A percentile compares a stretch with the other conserved stretches of the same genome.
Conservation (phyloP, 2,329 filamentous ascomycete species). For the Claviceps monticola region DNA sequence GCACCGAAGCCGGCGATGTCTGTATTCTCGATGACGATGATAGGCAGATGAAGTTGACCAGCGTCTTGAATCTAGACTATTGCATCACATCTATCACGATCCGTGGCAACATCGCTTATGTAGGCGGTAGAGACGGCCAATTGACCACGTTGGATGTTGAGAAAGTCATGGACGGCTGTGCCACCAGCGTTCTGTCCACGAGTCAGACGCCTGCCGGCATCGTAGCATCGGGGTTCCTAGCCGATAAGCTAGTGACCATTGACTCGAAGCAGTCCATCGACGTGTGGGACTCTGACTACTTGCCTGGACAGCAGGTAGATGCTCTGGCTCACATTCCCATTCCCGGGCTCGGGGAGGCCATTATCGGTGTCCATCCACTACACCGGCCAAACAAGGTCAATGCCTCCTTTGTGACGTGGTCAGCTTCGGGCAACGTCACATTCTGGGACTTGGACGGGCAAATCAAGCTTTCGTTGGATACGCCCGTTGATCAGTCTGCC, state of each 20-base stretch:
- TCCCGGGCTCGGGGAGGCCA: conserved; percentile 47
- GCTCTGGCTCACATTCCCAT: conserved; percentile 38
- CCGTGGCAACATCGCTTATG: conserved; percentile 43
- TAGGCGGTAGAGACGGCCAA: conserved; percentile 54
- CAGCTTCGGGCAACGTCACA: conserved; percentile 61
- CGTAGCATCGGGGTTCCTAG: conserved; percentile 55
- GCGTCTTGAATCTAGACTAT: conserved; percentile 54
- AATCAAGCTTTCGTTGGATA: conserved; percentile 47
- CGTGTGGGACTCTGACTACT: conserved; percentile 39
- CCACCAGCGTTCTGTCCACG: conserved; percentile 25
- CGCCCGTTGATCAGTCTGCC: conserved; percentile 51
- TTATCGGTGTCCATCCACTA: conserved; percentile 62
- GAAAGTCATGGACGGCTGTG: conserved; percentile 29
- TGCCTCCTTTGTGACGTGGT: conserved; percentile 82
- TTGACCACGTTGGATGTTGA: conserved; percentile 40
- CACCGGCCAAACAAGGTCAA: conserved; percentile 42
- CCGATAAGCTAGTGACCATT: conserved; percentile 56
- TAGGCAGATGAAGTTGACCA: conserved; percentile 55
- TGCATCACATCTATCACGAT: conserved; percentile 52
- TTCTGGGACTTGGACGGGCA: conserved; percentile 71
- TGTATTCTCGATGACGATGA: conserved; percentile 71
- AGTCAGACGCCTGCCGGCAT: conserved; percentile 31
- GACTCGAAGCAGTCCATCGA: conserved; percentile 65
- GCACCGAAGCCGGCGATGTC: conserved; percentile 79
- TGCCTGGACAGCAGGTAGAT: conserved; percentile 24